Base-by-base conservation (phyloP, 2,329 filamentous ascomycete species). In the Phialophora chinensis region DNA sequence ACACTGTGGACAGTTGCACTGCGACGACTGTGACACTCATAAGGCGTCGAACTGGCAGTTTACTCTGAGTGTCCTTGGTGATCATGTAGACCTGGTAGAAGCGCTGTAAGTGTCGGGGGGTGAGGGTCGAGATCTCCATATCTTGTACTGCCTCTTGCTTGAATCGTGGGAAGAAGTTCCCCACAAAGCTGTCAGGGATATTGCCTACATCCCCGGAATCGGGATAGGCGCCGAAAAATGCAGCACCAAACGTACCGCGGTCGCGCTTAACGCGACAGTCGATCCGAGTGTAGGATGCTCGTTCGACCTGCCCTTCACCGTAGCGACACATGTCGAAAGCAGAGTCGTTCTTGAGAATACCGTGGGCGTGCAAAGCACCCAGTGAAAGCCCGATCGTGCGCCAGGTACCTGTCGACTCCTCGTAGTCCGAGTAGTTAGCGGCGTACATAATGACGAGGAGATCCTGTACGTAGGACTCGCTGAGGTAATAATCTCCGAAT, bases 21-120 rank as follows among this genome's bases (percentile, higher is more conserved):
- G 54, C 50, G 42, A 38, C 17, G 11, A 65, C 59, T 23, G 35
- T 42, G 25, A 69, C 65, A 53, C 63, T 66, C 20, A 67, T 55
- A 8, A 25, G 53, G 8, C 56, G 49, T 47, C 6, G 17, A 11
- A 52, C 31, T 20, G 58, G 25, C 17, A 33, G 38, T 47, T 33
- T 54, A 10, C 29, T 49, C 35, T 59, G 55, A n/a, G 62, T 68
- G 52, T 66, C 67, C 35, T 68, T 63, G 14, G 57, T 59, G 27
- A 61, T 50, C 53, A 62, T 56, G 50, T 61, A 68, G 33, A 47
- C 55, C 54, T 68, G 67, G 33, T 65, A 65, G 50, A 65, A 59
- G 5, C 58, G 55, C n/a, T 65, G 57, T 11, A 69, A 23, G 5
- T 66, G 62, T 20, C 56, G 52, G 11, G 57, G 52, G 3, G 20